Base-by-base conservation (phyloP, 345 rosid species). In the Clarkia xantiana region DNA sequence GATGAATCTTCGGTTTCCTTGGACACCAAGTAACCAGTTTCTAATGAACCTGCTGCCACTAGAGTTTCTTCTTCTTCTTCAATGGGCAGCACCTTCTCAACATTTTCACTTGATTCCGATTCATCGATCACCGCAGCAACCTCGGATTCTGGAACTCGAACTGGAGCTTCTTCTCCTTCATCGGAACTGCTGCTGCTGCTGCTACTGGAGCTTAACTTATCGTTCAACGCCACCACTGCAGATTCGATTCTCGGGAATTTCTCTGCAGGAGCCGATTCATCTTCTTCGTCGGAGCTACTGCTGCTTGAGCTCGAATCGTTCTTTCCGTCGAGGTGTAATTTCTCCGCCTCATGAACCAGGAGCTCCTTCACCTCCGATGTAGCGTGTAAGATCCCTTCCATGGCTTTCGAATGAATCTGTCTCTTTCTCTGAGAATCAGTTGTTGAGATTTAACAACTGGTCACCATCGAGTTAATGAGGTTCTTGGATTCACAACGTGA, bases 251-350 rank as follows among this genome's bases (percentile, higher is more conserved):
- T 29, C 36, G 36, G 5, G 8, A 29, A 29, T 29, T 40, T 9
- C 6, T 17, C 16, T 18, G 50, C 59, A 19, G 41, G 55, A 43
- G 50, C 48, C 3, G 12, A 11, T 18, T 52, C 66, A 22, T 64
- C 68, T 17, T 64, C 68, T 17, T 62, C 64, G 36, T 61, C 66
- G 0, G 64, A 61, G 61, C 58, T 42, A 45, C 53, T 52, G 43
- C 47, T 39, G 46, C 51, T 59, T 11, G 64, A 57, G 43, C 50
- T 48, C 10, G 45, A 40, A 19, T 11, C 66, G n/a, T 49, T 44
- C 17, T 18, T n/a, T 38, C 46, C 14, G 44, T 16, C 49, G n/a
- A 6, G 22, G 7, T 45, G n/a, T n/a, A n/a, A n/a, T 36, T 18
- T 53, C 6, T 18, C 41, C 29, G 10, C 56, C 17, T 52, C 11